phyloP scores from a whole-genome alignment of 257 asterid genomes.

The Gentiana dahurica region DNA sequence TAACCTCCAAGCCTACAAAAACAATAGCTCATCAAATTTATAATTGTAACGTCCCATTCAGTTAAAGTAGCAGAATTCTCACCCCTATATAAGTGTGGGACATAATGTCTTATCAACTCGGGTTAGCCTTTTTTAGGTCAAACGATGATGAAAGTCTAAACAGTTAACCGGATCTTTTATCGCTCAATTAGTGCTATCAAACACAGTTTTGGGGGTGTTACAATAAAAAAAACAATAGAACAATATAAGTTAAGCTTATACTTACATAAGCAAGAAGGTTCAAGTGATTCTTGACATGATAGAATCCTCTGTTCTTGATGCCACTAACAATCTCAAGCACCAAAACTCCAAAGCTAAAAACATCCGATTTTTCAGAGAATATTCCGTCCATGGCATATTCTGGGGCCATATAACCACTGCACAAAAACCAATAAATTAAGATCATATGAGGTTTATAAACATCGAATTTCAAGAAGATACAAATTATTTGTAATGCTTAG shows the following conservation, averaged over 20 bases:
- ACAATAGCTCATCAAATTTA: too few species aligned
- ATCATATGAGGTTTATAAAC: neutral
- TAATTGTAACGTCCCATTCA: too few species aligned
- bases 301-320: constrained; percentile 31
- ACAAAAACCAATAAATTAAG: neutral
- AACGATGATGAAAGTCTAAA: too few species aligned
- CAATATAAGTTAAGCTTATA: neutral
- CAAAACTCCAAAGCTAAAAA: constrained; percentile 44
- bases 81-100: too few species aligned
- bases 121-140: too few species aligned
- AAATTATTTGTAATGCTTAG: neutral
- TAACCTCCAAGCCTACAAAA: constrained; percentile 32
- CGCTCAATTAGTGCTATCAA: too few species aligned
- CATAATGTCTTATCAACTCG: too few species aligned
- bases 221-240: too few species aligned
- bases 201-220: too few species aligned
- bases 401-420: constrained; percentile 52
- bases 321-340: constrained; percentile 39
- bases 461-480: too few species aligned
- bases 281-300: constrained; percentile 17
- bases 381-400: constrained; percentile 44
- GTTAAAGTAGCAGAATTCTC: too few species aligned
- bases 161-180: too few species aligned
- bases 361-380: constrained; percentile 43
- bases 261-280: constrained; percentile 46